Evolutionary conservation across 495 filamentous ascomycete genomes (phyloP).

Genomic region (Hypoxylon crocopeplum): DNA sequence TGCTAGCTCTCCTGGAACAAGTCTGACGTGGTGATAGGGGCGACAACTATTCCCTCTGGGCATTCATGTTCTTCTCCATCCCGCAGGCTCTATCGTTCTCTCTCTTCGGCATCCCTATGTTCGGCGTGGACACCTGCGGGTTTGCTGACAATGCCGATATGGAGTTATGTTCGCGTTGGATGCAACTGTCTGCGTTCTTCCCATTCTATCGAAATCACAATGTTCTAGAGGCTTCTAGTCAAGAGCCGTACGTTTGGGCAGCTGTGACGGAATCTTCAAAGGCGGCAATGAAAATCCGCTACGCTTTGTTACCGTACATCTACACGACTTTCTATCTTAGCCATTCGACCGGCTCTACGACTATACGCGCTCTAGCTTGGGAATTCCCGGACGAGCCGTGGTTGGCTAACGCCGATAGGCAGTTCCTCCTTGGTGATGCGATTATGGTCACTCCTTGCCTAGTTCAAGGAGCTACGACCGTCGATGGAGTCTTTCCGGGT

Average conservation of each 20-base stretch:
- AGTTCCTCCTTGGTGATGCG: conserved; percentile 78
- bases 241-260: conserved; percentile 81
- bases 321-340: conserved; percentile 81
- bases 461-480: conserved; percentile 65
- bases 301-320: conserved; percentile 76
- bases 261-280: conserved; percentile 70
- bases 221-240: conserved; percentile 62
- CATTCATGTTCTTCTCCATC: conserved; percentile 78
- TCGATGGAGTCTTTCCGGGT: conserved; percentile 82
- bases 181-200: conserved; percentile 86
- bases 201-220: conserved; percentile 92
- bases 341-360: conserved; percentile 70
- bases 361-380: conserved; percentile 84
- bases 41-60: conserved; percentile 75
- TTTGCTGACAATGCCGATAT: conserved; percentile 74
- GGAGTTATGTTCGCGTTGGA: conserved; percentile 86
- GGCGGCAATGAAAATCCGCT: conserved; percentile 76
- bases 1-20: background rate
- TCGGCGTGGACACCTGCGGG: conserved; percentile 83
- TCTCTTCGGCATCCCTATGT: conserved; percentile 88
- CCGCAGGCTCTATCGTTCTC: conserved; percentile 81
- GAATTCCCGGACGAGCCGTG: conserved; percentile 81
- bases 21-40: conserved; percentile 48
- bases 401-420: conserved; percentile 69
- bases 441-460: conserved; percentile 79